Evolutionary conservation across 1,139 yeast species (phyloP).

Genomic region (Debaryomyces sp.): DNA sequence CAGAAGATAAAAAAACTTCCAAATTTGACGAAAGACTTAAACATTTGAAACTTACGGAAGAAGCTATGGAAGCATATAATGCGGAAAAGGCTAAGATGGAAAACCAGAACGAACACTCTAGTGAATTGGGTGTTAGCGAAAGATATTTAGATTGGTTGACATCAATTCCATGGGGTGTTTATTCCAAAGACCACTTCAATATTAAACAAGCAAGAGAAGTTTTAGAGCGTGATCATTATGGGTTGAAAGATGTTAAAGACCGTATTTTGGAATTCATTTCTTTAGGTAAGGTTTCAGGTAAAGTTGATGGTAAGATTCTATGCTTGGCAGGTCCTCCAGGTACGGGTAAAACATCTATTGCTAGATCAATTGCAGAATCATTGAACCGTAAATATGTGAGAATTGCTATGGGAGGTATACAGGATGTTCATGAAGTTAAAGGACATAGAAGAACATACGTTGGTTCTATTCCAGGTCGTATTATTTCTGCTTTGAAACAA

Average conservation of each 20-base stretch:
- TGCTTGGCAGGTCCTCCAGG: conserved; percentile 99
- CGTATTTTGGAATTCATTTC: conserved; percentile 81
- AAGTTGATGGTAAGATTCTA: conserved; percentile 89
- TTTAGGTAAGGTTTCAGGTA: conserved; percentile 79
- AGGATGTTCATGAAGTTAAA: conserved; percentile 94
- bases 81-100: conserved; percentile 82
- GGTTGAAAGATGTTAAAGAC: conserved; percentile 78
- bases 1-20: conserved; percentile 75
- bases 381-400: conserved; percentile 84
- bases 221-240: conserved; percentile 80
- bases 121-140: conserved; percentile 88
- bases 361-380: conserved; percentile 89
- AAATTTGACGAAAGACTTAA: conserved; percentile 82
- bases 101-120: conserved; percentile 59
- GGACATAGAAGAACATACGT: conserved; percentile 98
- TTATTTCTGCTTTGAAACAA: conserved; percentile 85
- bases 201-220: conserved; percentile 70
- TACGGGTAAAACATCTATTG: conserved; percentile 96
- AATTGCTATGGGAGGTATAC: conserved; percentile 95
- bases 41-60: conserved; percentile 74
- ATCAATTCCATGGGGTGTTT: conserved; percentile 92
- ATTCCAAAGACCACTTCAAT: conserved; percentile 78
- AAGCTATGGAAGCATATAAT: conserved; percentile 80
- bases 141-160: conserved; percentile 90
- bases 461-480: conserved; percentile 94